phyloP scores from a whole-genome alignment of 352 stramenopile species.

The Globisporangium mamillatum region DNA sequence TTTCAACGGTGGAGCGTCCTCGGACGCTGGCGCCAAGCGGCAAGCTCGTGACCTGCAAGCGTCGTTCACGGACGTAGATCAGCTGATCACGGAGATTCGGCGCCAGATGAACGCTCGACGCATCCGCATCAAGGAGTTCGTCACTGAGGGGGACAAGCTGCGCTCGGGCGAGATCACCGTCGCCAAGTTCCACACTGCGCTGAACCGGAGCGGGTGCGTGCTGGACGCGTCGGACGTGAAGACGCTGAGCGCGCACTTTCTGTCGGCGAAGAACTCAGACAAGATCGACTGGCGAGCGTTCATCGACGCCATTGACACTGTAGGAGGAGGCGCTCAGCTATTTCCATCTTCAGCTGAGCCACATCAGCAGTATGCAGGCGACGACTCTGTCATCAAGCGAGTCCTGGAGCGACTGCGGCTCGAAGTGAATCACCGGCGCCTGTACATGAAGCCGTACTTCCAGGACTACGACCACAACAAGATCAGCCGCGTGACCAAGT shows the following conservation, averaged over 20 bases:
- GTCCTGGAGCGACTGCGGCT: slow-evolving; percentile 45
- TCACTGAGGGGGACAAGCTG: slow-evolving; percentile 76
- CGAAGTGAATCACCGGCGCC: slow-evolving; percentile 57
- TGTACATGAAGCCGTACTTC: slow-evolving; percentile 88
- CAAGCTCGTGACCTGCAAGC: slow-evolving; percentile 27
- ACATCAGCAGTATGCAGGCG: not conserved
- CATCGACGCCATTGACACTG: slow-evolving; percentile 46
- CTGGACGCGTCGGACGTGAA: slow-evolving; percentile 61
- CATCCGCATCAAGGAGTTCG: slow-evolving; percentile 82
- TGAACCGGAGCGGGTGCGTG: slow-evolving; percentile 77
- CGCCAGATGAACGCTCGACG: slow-evolving; percentile 62
- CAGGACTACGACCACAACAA: slow-evolving; percentile 85
- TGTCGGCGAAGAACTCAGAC: slow-evolving; percentile 54
- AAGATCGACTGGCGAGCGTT: slow-evolving; percentile 83
- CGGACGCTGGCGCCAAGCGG: slow-evolving; percentile 23
- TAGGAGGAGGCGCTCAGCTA: not conserved
- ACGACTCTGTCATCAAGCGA: slow-evolving; percentile 15
- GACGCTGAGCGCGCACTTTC: slow-evolving; percentile 63
- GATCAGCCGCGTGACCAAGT: slow-evolving; percentile 69
- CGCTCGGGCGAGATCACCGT: slow-evolving; percentile 78
- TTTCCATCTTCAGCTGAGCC: not conserved
- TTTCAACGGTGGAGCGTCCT: slow-evolving; percentile 33
- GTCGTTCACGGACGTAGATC: slow-evolving; percentile 27
- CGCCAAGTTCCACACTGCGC: slow-evolving; percentile 82
- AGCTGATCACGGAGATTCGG: slow-evolving; percentile 56